phyloP scores from a whole-genome alignment of 441 rosid genomes.

The Arabidopsis hybrid region DNA sequence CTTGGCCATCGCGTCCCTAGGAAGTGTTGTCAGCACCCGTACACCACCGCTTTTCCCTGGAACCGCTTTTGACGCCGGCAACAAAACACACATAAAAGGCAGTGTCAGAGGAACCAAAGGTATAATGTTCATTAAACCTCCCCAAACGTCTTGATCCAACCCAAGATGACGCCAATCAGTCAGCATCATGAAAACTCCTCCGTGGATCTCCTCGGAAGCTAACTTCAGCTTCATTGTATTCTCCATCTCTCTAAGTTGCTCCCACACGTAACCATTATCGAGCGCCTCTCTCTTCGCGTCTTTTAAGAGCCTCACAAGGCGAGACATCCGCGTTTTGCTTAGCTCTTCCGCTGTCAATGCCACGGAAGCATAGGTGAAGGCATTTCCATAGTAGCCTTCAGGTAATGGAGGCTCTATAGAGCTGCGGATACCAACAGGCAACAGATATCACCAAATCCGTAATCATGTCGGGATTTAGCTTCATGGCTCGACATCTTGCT shows the following conservation, averaged over 20 bases:
- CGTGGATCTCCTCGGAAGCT: neutral
- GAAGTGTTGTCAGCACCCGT: slow-evolving; percentile 50
- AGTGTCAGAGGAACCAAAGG: slow-evolving; percentile 43
- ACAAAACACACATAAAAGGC: slow-evolving; percentile 42
- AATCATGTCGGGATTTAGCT: neutral
- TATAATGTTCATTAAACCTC: slow-evolving; percentile 46
- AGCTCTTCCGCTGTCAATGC: neutral
- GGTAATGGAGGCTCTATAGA: neutral
- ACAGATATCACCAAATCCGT: neutral
- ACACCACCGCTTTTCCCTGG: slow-evolving; percentile 49
- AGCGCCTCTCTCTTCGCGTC: neutral
- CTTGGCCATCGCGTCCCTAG: slow-evolving; percentile 48
- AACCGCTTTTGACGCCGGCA: slow-evolving; percentile 45
- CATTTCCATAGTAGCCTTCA: neutral
- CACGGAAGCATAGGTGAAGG: neutral
- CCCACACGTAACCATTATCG: neutral
- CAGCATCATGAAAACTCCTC: slow-evolving; percentile 24
- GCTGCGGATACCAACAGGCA: too few relatives aligned
- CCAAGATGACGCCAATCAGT: slow-evolving; percentile 57
- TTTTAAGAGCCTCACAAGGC: neutral
- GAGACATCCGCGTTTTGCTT: neutral
- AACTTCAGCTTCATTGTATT: neutral
- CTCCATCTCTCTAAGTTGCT: neutral
- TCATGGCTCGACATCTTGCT: neutral
- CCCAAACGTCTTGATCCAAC: slow-evolving; percentile 43